Conservation (phyloP, 140 eudicot species). For the Stevia rebaudiana region DNA sequence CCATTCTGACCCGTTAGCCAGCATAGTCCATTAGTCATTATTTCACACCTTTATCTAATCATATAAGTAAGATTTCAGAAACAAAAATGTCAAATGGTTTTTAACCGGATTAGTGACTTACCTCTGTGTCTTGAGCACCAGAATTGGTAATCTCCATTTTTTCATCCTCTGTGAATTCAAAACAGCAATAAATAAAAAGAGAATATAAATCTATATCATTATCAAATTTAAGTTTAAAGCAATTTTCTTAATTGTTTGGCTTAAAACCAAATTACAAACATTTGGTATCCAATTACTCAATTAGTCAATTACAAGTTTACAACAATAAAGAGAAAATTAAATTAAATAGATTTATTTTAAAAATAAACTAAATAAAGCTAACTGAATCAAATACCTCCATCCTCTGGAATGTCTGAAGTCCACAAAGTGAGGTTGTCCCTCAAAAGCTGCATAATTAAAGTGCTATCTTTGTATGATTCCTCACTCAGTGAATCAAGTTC, state of each 20-base stretch:
- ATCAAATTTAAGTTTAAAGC: background rate
- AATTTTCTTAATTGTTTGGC: background rate
- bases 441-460: slow-evolving; percentile 65
- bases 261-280: background rate
- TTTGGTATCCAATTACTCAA: background rate
- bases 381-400: slow-evolving; percentile 46
- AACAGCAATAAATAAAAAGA: slow-evolving; percentile 10
- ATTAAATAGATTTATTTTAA: too few species aligned
- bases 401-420: slow-evolving; percentile 70
- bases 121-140: slow-evolving; percentile 49
- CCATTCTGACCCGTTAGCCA: background rate
- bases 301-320: too few species aligned
- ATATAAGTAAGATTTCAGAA: background rate
- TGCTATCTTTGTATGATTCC: slow-evolving; percentile 74
- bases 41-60: background rate
- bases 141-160: slow-evolving; percentile 52
- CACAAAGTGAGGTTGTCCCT: slow-evolving; percentile 80
- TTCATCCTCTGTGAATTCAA: slow-evolving; percentile 44
- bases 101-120: slow-evolving; percentile 19
- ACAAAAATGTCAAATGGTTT: background rate
- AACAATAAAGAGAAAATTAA: background rate
- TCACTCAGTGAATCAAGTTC: slow-evolving; percentile 68
- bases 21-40: background rate
- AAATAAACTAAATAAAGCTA: background rate
- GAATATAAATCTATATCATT: background rate